Conservation (phyloP, 1,139 yeast species). For the Petasospora rhodanensis region DNA sequence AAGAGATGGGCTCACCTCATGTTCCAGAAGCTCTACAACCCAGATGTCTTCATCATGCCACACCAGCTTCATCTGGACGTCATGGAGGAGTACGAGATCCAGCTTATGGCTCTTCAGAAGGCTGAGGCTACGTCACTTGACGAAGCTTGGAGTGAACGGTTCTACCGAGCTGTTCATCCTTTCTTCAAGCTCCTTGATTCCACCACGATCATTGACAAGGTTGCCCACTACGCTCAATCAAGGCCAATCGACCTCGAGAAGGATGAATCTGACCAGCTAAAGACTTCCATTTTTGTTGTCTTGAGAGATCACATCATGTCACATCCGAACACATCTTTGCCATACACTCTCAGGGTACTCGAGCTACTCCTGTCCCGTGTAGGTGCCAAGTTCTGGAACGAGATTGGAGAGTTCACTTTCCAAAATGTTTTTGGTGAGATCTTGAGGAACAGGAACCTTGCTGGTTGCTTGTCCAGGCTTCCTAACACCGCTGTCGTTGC, state of each 20-base stretch:
- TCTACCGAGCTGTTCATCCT: conserved; percentile 48
- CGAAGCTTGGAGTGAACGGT: conserved; percentile 39
- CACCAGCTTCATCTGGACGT: conserved; percentile 33
- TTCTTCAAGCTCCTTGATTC: conserved; percentile 39
- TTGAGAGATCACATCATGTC: conserved; percentile 49
- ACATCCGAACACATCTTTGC: conserved; percentile 48
- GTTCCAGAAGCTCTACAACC: conserved; percentile 24
- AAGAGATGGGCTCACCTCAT: conserved; percentile 42
- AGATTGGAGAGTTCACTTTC: conserved; percentile 46
- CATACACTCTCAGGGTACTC: conserved; percentile 46
- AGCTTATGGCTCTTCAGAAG: conserved; percentile 50
- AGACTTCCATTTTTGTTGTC: conserved; percentile 34
- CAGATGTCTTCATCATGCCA: conserved; percentile 15
- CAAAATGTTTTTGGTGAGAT: conserved; percentile 53
- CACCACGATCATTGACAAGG: conserved; percentile 35
- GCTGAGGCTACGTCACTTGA: too few species aligned
- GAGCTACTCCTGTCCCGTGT: conserved; percentile 37
- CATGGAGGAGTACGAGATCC: conserved; percentile 49
- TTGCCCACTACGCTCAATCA: conserved; percentile 38
- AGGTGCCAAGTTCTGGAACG: conserved; percentile 45
- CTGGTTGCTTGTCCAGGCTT: conserved; percentile 23
- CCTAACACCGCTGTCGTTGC: conserved; percentile 8
- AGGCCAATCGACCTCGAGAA: conserved; percentile 28
- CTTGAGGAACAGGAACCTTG: conserved; percentile 34
- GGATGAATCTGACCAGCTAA: conserved; percentile 1